Conservation (phyloP, 208 protist genomes). For the Kentomonas sorsogonicus region DNA sequence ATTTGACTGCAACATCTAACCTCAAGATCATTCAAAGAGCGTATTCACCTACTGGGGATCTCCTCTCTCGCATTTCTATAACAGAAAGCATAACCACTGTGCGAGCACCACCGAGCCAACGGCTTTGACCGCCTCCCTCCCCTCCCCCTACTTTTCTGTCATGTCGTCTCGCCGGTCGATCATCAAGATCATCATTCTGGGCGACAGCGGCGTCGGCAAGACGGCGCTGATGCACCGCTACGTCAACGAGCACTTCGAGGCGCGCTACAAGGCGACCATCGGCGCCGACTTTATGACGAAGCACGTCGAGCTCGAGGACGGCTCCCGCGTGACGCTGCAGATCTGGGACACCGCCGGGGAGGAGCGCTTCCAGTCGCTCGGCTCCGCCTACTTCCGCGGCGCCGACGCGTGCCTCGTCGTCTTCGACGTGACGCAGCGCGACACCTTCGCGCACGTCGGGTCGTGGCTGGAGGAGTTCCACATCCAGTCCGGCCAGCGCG, state of each 20-base stretch:
- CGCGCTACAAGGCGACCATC: conserved; percentile 99
- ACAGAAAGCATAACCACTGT: no score
- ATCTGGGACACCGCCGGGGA: conserved; percentile 96
- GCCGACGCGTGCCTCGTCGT: conserved; percentile 96
- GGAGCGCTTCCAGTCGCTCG: conserved; percentile 99
- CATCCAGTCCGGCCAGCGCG: conserved; percentile 94
- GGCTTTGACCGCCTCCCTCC: no score
- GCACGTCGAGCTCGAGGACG: conserved; percentile 96
- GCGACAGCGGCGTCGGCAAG: conserved; percentile 92
- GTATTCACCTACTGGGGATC: no score
- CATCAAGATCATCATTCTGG: conserved; percentile 91
- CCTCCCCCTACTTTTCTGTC: no score
- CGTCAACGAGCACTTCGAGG: conserved; percentile 88
- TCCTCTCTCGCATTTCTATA: no score
- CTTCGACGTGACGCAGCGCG: conserved; percentile 85
- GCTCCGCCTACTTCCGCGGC: conserved; percentile 98
- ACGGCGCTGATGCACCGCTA: conserved; percentile 91
- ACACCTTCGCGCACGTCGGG: conserved; percentile 79
- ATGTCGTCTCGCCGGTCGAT: conserved; percentile 80
- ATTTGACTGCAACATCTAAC: no score
- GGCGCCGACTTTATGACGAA: conserved; percentile 99
- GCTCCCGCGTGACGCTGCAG: conserved; percentile 95
- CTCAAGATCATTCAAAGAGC: no score
- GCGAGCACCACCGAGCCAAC: no score
- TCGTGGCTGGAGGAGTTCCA: conserved; percentile 98